Evolutionary conservation across 1,284 basidiomycete genomes (phyloP).

Genomic region (Omphalotus olearius): DNA sequence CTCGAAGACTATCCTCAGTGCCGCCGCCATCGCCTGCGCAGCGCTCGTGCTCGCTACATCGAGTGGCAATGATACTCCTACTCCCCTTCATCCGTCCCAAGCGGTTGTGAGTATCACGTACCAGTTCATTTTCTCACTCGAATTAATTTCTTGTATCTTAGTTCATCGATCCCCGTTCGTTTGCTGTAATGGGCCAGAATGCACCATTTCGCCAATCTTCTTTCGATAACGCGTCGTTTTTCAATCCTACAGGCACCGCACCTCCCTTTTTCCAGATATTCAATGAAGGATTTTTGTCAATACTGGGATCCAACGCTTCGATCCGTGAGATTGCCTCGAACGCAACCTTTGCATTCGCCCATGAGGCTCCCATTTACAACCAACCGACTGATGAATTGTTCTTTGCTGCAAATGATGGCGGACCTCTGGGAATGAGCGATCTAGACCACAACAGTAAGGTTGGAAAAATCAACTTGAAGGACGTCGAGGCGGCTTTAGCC

Average conservation of each 20-base stretch:
- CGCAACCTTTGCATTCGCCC: constrained; percentile 62
- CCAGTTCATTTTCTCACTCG: not conserved
- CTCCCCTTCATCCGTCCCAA: constrained; percentile 1
- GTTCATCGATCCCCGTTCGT: constrained; percentile 38
- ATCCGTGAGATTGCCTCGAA: constrained; percentile 56
- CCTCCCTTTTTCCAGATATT: constrained; percentile 71
- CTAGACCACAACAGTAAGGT: constrained; percentile 42
- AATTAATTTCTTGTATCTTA: constrained; percentile 18
- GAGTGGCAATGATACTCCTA: not conserved
- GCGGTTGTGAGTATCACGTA: constrained; percentile 6
- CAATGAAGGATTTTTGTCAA: constrained; percentile 50
- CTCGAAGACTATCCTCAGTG: constrained; percentile 10
- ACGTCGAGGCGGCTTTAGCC: constrained; percentile 36
- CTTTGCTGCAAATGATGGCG: constrained; percentile 45
- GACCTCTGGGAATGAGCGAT: constrained; percentile 36
- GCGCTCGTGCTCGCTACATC: constrained; percentile 10
- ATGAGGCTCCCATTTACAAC: constrained; percentile 69
- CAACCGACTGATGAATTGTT: constrained; percentile 28
- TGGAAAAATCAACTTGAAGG: constrained; percentile 42
- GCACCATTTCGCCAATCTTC: constrained; percentile 34
- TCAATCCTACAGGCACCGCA: constrained; percentile 39
- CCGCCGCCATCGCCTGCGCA: constrained; percentile 14
- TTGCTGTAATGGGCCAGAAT: constrained; percentile 39
- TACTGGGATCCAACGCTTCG: constrained; percentile 56
- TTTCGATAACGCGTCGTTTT: constrained; percentile 26